A percentile compares a stretch with the other conserved stretches of the same genome.
Evolutionary conservation across 306 rosid species (phyloP).

Genomic region (Macrotyloma uniflorum): DNA sequence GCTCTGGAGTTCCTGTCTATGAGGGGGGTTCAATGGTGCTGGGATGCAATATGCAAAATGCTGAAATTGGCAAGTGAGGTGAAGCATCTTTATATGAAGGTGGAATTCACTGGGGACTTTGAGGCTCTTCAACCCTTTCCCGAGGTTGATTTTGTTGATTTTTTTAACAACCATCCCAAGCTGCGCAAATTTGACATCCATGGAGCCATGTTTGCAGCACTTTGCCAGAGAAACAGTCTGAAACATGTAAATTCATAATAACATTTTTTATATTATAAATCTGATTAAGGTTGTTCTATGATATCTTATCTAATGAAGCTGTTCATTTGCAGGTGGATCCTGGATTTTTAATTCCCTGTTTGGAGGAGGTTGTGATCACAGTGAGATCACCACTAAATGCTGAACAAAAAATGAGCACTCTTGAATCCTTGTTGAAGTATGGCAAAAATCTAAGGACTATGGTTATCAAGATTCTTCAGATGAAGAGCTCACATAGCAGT

Average conservation of each 20-base stretch:
- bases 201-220: conserved; percentile 99
- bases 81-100: conserved; percentile 92
- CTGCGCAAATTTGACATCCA: conserved; percentile 80
- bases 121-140: conserved; percentile 92
- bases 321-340: conserved; percentile 65
- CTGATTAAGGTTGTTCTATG: neutral
- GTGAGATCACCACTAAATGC: conserved; percentile 94
- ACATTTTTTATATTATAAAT: conserved; percentile 1
- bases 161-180: conserved; percentile 85
- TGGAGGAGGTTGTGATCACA: conserved; percentile 81
- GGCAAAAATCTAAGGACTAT: conserved; percentile 70
- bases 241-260: conserved; percentile 56
- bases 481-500: conserved; percentile 91
- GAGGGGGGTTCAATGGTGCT: conserved; percentile 91
- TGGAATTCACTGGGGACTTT: conserved; percentile 89
- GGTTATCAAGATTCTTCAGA: conserved; percentile 89
- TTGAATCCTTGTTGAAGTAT: conserved; percentile 79
- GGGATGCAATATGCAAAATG: conserved; percentile 90
- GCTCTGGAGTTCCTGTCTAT: conserved; percentile 80
- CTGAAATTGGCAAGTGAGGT: conserved; percentile 82
- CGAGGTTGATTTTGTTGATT: conserved; percentile 89
- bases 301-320: conserved; percentile 3
- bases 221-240: conserved; percentile 90
- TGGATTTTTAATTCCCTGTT: conserved; percentile 70
- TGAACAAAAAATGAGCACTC: conserved; percentile 90